Conservation (phyloP, 163 green algal genomes). For the Trebouxiophyceae sp. region DNA sequence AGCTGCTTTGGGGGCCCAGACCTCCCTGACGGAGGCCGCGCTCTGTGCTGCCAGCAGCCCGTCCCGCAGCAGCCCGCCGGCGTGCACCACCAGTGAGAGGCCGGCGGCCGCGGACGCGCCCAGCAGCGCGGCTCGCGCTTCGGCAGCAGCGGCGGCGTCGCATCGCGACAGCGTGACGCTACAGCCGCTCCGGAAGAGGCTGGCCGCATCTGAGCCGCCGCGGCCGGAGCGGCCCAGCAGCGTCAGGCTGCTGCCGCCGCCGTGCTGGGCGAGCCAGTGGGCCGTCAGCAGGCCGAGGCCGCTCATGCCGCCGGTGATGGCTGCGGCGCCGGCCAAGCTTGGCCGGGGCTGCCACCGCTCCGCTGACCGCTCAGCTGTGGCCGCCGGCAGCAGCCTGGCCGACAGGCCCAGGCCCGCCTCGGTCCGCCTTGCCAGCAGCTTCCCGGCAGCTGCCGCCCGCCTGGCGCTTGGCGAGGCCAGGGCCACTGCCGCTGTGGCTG, state of each 20-base stretch:
- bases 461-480: too few species aligned
- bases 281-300: conserved; percentile 15
- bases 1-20: conserved; percentile 26
- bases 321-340: background rate
- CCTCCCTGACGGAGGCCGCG: conserved; percentile 10
- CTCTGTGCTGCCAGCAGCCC: conserved; percentile 39
- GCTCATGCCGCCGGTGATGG: conserved; percentile 15
- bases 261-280: conserved; percentile 9
- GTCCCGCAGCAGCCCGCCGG: conserved; percentile 38
- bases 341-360: too few species aligned
- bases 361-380: too few species aligned
- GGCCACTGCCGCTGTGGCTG: too few species aligned
- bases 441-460: too few species aligned
- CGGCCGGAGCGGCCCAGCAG: background rate
- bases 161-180: background rate
- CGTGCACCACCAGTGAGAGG: conserved; percentile 1
- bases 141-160: background rate
- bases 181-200: too few species aligned
- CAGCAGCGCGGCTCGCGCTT: too few species aligned
- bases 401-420: too few species aligned
- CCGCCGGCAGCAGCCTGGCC: too few species aligned
- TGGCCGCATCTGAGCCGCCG: too few species aligned
- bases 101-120: background rate
- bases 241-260: background rate
- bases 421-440: too few species aligned